Conservation (phyloP, 495 filamentous ascomycete genomes). For the Aspergillus homomorphus region DNA sequence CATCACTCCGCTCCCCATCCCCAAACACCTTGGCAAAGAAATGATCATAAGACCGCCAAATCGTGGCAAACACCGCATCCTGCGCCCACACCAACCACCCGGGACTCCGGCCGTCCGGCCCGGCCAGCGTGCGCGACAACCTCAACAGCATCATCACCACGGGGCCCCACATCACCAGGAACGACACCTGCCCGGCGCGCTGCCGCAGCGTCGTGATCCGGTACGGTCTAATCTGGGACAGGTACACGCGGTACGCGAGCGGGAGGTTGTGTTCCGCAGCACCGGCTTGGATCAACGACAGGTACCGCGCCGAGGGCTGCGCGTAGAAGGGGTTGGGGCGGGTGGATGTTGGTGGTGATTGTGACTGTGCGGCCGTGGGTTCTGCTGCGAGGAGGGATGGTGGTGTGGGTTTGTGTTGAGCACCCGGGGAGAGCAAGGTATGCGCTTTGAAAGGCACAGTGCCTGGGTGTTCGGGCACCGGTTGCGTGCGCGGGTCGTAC, state of each 20-base stretch:
- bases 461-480: conserved; percentile 38
- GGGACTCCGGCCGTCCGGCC: conserved; percentile 63
- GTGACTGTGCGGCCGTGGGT: background rate
- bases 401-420: conserved; percentile 6
- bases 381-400: background rate
- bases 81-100: conserved; percentile 56
- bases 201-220: conserved; percentile 64
- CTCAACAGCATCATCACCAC: conserved; percentile 48
- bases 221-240: conserved; percentile 65
- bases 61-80: conserved; percentile 44
- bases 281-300: conserved; percentile 71
- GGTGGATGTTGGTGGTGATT: background rate
- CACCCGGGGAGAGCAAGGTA: conserved; percentile 55
- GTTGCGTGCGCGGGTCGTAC: conserved; percentile 30
- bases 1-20: conserved; percentile 89
- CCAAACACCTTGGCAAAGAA: conserved; percentile 69
- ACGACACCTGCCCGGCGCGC: conserved; percentile 57
- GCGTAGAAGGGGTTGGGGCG: conserved; percentile 67
- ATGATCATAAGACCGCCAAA: conserved; percentile 77
- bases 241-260: conserved; percentile 65
- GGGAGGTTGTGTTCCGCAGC: conserved; percentile 77
- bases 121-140: conserved; percentile 48
- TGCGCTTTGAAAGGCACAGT: conserved; percentile 52
- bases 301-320: conserved; percentile 79
- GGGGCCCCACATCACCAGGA: conserved; percentile 61